These are phyloP conservation scores for Cucurbitaria berberidis DNA, from an alignment of 2,329 filamentous ascomycete species.

Conservation along the genomic window DNA sequence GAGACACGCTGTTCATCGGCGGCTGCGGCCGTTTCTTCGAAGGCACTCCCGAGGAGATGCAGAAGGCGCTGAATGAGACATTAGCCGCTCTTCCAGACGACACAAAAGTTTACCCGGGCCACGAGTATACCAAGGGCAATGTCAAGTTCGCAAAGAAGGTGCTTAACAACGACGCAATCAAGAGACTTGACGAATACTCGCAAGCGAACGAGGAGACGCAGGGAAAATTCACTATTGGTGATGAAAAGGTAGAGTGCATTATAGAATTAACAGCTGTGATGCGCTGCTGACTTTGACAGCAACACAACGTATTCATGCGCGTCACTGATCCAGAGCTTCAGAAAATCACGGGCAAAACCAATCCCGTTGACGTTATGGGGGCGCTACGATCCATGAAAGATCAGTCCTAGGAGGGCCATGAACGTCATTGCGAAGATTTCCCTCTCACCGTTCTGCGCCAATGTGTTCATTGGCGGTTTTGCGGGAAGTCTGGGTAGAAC, in stretches of 20 bases:
- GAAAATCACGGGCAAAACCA: slow-evolving; percentile 79
- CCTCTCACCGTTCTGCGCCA: neutral
- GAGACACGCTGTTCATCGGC: slow-evolving; percentile 94
- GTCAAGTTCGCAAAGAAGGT: slow-evolving; percentile 86
- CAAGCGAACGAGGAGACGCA: slow-evolving; percentile 85
- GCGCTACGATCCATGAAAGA: slow-evolving; percentile 92
- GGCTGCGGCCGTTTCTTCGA: slow-evolving; percentile 98
- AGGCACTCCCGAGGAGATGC: slow-evolving; percentile 83
- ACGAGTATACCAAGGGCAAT: slow-evolving; percentile 98
- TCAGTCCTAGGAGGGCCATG: slow-evolving; percentile 27
- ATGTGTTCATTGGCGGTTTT: neutral
- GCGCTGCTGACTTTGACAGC: slow-evolving; percentile 53
- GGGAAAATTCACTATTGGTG: slow-evolving; percentile 93
- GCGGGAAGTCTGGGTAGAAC: neutral
- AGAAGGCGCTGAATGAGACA: slow-evolving; percentile 86
- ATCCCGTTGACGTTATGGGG: slow-evolving; percentile 83
- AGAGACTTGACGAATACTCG: slow-evolving; percentile 78
- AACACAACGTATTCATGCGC: slow-evolving; percentile 97
- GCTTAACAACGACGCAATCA: slow-evolving; percentile 71
- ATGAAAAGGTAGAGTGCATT: slow-evolving; percentile 82
- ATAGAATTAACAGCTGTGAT: neutral
- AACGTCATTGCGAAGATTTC: neutral
- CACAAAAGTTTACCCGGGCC: slow-evolving; percentile 90
- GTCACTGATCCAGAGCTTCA: slow-evolving; percentile 85
- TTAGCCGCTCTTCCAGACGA: slow-evolving; percentile 83